phyloP scores from a whole-genome alignment of 352 stramenopile genomes.

The Globisporangium uncinulatum region DNA sequence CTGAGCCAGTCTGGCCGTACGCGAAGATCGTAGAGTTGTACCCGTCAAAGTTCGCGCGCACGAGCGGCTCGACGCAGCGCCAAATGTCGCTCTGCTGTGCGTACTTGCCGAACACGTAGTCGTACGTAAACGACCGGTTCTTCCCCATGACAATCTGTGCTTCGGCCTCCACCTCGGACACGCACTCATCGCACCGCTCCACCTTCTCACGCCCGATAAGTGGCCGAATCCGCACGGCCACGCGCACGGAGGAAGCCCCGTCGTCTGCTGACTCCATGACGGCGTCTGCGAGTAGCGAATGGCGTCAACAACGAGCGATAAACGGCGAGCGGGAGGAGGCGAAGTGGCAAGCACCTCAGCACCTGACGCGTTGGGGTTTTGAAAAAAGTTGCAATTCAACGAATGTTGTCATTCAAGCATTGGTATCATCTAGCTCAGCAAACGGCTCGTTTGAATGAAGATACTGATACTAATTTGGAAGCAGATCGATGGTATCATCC shows the following conservation, averaged over 20 bases:
- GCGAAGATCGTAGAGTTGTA: constrained; percentile 90
- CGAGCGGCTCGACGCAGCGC: constrained; percentile 74
- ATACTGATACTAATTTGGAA: no score
- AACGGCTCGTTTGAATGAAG: no score
- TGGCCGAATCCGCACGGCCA: constrained; percentile 81
- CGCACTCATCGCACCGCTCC: constrained; percentile 83
- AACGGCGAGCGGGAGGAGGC: no score
- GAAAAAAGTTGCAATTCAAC: no score
- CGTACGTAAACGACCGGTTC: constrained; percentile 88
- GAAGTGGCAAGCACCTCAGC: no score
- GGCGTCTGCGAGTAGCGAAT: no score
- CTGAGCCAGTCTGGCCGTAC: constrained; percentile 83
- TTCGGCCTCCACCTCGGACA: constrained; percentile 78
- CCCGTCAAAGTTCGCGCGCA: constrained; percentile 78
- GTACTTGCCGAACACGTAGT: constrained; percentile 86
- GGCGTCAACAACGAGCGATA: no score
- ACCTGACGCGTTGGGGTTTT: no score
- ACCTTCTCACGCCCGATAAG: constrained; percentile 87
- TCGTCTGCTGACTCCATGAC: constrained; percentile 21
- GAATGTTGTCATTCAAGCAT: no score
- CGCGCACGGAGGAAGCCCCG: constrained; percentile 60
- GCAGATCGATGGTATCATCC: no score
- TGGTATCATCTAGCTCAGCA: no score
- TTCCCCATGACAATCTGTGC: constrained; percentile 85
- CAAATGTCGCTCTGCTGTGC: constrained; percentile 84